phyloP scores from a whole-genome alignment of 2,329 filamentous ascomycete genomes.

The Penicillium freii region DNA sequence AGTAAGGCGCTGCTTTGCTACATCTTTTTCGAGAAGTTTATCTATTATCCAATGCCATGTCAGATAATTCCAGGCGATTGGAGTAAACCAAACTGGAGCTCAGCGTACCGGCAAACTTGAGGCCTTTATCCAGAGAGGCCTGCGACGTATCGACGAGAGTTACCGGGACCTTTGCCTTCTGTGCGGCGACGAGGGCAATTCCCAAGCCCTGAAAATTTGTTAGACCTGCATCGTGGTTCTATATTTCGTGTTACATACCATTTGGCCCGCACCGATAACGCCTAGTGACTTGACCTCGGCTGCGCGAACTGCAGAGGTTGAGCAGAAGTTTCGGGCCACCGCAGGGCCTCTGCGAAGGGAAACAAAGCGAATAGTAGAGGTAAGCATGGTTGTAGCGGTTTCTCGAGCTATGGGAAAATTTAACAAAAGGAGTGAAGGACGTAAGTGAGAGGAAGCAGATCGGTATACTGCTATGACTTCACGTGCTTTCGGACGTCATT shows the following conservation, averaged over 20 bases:
- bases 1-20: conserved; percentile 80
- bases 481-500: conserved; percentile 25
- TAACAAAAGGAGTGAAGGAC: not conserved
- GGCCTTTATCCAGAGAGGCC: conserved; percentile 79
- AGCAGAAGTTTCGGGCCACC: conserved; percentile 64
- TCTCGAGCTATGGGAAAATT: not conserved
- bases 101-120: conserved; percentile 75
- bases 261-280: conserved; percentile 92
- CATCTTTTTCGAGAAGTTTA: conserved; percentile 89
- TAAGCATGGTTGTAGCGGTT: conserved; percentile 32
- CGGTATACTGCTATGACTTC: conserved; percentile 12
- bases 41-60: conserved; percentile 52
- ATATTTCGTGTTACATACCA: conserved; percentile 59
- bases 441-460: not conserved
- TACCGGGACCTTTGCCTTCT: conserved; percentile 78
- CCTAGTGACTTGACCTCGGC: conserved; percentile 82
- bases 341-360: conserved; percentile 32
- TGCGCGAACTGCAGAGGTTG: conserved; percentile 58
- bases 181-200: conserved; percentile 90
- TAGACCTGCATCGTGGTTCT: conserved; percentile 18
- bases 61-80: not conserved
- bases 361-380: conserved; percentile 31
- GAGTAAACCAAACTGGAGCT: not conserved
- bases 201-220: conserved; percentile 69
- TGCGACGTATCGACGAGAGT: conserved; percentile 82